phyloP scores from a whole-genome alignment of 176 grass and related monocot species.

The Oryza glumipatula region DNA sequence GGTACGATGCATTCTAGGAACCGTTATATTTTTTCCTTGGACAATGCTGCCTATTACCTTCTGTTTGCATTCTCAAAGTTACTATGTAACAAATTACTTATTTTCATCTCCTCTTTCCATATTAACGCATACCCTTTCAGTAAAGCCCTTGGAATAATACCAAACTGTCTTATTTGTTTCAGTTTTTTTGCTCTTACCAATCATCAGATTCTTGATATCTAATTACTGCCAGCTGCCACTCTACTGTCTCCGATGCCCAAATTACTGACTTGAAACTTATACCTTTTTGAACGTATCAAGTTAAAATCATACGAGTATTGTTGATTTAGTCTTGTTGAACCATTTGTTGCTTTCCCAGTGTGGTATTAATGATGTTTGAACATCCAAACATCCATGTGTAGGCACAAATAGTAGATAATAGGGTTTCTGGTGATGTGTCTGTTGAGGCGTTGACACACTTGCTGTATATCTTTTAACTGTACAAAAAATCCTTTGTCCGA shows the following conservation, averaged over 20 bases:
- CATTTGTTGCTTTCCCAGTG: slow-evolving; percentile 2
- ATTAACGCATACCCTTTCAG: slow-evolving; percentile 13
- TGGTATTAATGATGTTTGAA: background rate
- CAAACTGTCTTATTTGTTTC: background rate
- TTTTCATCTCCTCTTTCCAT: background rate
- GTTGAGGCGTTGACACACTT: background rate
- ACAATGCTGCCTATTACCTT: background rate
- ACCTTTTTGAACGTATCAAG: slow-evolving; percentile 1
- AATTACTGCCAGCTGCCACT: background rate
- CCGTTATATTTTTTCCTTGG: background rate
- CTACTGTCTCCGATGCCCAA: background rate
- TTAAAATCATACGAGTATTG: background rate
- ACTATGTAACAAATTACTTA: background rate
- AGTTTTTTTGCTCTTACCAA: background rate
- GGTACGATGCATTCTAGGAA: slow-evolving; percentile 47
- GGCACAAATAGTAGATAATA: background rate
- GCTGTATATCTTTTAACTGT: background rate
- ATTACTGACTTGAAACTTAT: background rate
- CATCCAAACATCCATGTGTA: background rate
- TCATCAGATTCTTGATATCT: background rate
- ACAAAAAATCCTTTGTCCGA: background rate
- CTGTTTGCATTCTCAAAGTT: background rate
- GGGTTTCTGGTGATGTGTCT: background rate
- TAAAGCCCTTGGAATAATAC: background rate
- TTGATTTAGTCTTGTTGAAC: background rate